A percentile compares a stretch with the other conserved stretches of the same genome.
These are phyloP conservation scores for Colletotrichum liriopes DNA, from an alignment of 2,329 filamentous ascomycete genomes.

Conservation along the genomic window DNA sequence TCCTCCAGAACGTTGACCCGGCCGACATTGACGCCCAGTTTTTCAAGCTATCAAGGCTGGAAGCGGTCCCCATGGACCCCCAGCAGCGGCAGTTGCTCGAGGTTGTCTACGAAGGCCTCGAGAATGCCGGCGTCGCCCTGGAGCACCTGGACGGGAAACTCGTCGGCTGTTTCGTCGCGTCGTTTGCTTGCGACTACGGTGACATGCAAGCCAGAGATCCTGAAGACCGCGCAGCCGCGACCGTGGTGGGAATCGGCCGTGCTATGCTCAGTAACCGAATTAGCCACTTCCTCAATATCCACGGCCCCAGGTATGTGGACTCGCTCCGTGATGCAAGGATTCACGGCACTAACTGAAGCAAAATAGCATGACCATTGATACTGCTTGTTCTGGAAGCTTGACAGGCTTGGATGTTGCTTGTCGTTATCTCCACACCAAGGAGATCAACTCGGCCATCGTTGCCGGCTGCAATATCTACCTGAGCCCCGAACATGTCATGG, in stretches of 20 bases:
- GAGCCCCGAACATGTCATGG: conserved; percentile 45
- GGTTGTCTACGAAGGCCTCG: conserved; percentile 46
- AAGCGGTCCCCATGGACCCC: conserved; percentile 48
- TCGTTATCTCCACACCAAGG: conserved; percentile 47
- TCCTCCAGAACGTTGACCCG: conserved; percentile 42
- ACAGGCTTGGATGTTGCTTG: conserved; percentile 52
- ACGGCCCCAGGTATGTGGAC: background rate
- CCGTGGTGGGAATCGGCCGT: background rate
- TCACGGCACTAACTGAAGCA: no score
- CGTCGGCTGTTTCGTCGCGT: no score
- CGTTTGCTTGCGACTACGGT: background rate
- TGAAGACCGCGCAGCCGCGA: background rate
- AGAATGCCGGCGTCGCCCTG: conserved; percentile 42
- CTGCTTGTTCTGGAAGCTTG: conserved; percentile 64
- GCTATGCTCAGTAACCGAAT: conserved; percentile 53
- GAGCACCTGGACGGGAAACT: background rate
- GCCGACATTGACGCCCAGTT: conserved; percentile 47
- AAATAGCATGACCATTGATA: conserved; percentile 69
- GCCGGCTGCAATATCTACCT: conserved; percentile 52
- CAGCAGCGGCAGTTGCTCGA: conserved; percentile 45
- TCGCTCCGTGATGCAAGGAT: no score
- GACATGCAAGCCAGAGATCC: no score
- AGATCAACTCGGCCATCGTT: conserved; percentile 48
- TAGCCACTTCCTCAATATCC: conserved; percentile 53
- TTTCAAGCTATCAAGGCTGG: conserved; percentile 44